phyloP scores from a whole-genome alignment of 352 stramenopile genomes.

The Phytophthora fragariae region DNA sequence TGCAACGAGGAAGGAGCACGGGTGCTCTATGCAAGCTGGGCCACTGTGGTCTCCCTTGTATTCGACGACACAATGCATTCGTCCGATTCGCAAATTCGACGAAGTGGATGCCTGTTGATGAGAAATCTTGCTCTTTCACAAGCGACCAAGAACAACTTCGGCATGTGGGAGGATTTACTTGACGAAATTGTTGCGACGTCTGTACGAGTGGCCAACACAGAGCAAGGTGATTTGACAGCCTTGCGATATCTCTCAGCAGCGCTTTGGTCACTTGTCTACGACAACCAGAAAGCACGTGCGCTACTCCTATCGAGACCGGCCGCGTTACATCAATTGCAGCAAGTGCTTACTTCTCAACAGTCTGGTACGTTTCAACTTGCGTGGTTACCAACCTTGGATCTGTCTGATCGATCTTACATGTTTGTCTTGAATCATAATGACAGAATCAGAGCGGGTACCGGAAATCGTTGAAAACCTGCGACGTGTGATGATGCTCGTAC shows the following conservation, averaged over 20 bases:
- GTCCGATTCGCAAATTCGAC: slow-evolving; percentile 31
- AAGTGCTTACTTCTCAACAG: slow-evolving; percentile 29
- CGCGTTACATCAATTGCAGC: slow-evolving; percentile 44
- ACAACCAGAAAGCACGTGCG: slow-evolving; percentile 71
- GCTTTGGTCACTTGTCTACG: slow-evolving; percentile 65
- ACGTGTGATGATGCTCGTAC: slow-evolving; percentile 39
- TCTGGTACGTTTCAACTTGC: slow-evolving; percentile 14
- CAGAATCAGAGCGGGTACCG: background rate
- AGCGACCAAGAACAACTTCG: slow-evolving; percentile 61
- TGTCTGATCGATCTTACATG: slow-evolving; percentile 1
- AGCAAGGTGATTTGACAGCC: slow-evolving; percentile 7
- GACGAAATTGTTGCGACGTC: slow-evolving; percentile 44
- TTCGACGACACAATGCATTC: slow-evolving; percentile 60
- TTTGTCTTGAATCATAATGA: background rate
- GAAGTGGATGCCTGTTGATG: slow-evolving; percentile 52
- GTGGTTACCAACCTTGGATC: too few relatives aligned
- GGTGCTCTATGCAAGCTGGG: slow-evolving; percentile 44
- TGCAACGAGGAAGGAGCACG: slow-evolving; percentile 56
- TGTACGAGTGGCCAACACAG: slow-evolving; percentile 8
- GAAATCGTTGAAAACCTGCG: slow-evolving; percentile 36
- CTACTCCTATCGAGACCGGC: slow-evolving; percentile 43
- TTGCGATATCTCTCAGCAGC: slow-evolving; percentile 45
- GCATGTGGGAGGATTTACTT: slow-evolving; percentile 62
- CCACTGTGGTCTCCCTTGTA: slow-evolving; percentile 45
- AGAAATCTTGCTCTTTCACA: slow-evolving; percentile 71